phyloP scores from a whole-genome alignment of 805 yeast genomes.

The Teunomyces atbi region DNA sequence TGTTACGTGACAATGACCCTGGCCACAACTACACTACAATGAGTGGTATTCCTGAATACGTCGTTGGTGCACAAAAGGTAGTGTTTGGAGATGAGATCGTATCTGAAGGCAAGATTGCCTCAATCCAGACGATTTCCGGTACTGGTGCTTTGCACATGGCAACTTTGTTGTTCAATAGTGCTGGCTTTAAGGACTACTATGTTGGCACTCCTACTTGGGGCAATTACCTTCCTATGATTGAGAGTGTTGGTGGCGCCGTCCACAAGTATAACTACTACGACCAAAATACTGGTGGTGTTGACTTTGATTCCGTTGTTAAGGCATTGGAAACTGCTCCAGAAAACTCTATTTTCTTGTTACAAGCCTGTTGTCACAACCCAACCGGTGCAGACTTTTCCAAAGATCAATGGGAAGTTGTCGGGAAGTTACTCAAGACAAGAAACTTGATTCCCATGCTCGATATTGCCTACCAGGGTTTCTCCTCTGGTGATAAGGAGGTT shows the following conservation, averaged over 20 bases:
- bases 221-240: slow-evolving; percentile 37
- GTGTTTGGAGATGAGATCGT: slow-evolving; percentile 32
- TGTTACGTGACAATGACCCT: slow-evolving; percentile 33
- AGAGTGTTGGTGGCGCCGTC: slow-evolving; percentile 27
- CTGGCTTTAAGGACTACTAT: slow-evolving; percentile 27
- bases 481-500: slow-evolving; percentile 24
- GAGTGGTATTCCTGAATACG: slow-evolving; percentile 41
- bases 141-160: slow-evolving; percentile 44
- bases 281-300: slow-evolving; percentile 24
- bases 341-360: slow-evolving; percentile 35
- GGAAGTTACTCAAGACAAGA: slow-evolving; percentile 21
- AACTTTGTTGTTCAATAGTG: slow-evolving; percentile 21
- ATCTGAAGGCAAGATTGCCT: slow-evolving; percentile 26
- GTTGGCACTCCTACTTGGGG: slow-evolving; percentile 42
- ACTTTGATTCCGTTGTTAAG: slow-evolving; percentile 23
- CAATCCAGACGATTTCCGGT: slow-evolving; percentile 42
- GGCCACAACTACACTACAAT: slow-evolving; percentile 46
- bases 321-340: slow-evolving; percentile 31
- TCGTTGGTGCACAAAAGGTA: slow-evolving; percentile 31
- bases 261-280: slow-evolving; percentile 32
- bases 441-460: slow-evolving; percentile 34
- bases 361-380: slow-evolving; percentile 46
- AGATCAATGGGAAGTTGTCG: slow-evolving; percentile 37
- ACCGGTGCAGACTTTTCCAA: slow-evolving; percentile 40
- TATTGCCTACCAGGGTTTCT: slow-evolving; percentile 44